Conservation (phyloP, 1,284 basidiomycete species). For the Schizopora paradoxa region DNA sequence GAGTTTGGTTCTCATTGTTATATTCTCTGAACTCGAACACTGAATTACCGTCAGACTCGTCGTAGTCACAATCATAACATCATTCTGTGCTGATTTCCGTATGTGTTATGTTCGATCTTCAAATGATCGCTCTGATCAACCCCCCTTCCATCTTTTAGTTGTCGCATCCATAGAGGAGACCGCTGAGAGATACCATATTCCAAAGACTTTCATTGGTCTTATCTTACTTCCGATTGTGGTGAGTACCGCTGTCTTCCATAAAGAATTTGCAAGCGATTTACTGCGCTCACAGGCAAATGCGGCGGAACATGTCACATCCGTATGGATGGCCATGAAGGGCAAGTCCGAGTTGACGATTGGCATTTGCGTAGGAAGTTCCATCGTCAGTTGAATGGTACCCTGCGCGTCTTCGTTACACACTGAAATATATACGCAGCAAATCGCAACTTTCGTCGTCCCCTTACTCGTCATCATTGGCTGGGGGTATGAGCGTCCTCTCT, state of each 20-base stretch:
- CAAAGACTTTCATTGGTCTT: slow-evolving; percentile 77
- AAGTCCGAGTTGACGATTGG: slow-evolving; percentile 86
- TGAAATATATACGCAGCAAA: slow-evolving; percentile 52
- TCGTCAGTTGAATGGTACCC: slow-evolving; percentile 45
- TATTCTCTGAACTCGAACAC: slow-evolving; percentile 1
- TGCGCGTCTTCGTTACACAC: slow-evolving; percentile 3
- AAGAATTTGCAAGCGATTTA: background rate
- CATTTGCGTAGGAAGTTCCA: slow-evolving; percentile 87
- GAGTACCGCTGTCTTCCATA: slow-evolving; percentile 28
- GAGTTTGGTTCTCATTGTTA: slow-evolving; percentile 22
- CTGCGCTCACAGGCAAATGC: slow-evolving; percentile 52
- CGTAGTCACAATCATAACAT: slow-evolving; percentile 70
- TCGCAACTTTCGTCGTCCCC: slow-evolving; percentile 83
- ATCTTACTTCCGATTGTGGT: slow-evolving; percentile 72
- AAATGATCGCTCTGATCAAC: slow-evolving; percentile 3
- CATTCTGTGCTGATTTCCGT: slow-evolving; percentile 83
- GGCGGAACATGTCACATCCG: slow-evolving; percentile 76
- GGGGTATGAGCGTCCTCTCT: slow-evolving; percentile 43
- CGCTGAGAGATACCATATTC: slow-evolving; percentile 72
- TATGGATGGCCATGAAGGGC: slow-evolving; percentile 89
- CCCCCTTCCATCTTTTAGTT: slow-evolving; percentile 38
- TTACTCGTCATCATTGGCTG: slow-evolving; percentile 80
- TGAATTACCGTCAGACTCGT: slow-evolving; percentile 41
- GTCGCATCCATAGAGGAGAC: slow-evolving; percentile 91
- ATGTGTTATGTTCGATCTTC: slow-evolving; percentile 27